Evolutionary conservation across 768 basidiomycete genomes (phyloP).

Genomic region (Phlebiopsis flavidoalba): DNA sequence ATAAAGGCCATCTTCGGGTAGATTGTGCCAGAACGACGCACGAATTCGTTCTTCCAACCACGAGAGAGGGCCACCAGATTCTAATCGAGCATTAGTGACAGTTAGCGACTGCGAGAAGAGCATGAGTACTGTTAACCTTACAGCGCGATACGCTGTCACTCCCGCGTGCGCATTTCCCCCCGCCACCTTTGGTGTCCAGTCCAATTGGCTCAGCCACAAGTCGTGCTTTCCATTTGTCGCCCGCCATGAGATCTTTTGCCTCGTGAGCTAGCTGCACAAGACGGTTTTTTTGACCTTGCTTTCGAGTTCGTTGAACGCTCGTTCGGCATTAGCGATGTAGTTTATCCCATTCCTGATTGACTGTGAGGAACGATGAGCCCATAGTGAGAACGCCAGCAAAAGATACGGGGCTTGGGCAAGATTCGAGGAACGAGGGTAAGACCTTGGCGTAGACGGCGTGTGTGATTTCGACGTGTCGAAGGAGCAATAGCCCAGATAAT

Average conservation of each 20-base stretch:
- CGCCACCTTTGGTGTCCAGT: constrained; percentile 89
- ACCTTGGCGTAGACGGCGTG: constrained; percentile 73
- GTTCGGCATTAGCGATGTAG: constrained; percentile 77
- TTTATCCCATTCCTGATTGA: constrained; percentile 86
- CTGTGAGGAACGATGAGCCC: constrained; percentile 88
- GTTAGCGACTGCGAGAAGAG: background rate
- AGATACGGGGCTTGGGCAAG: constrained; percentile 89
- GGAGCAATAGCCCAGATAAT: constrained; percentile 83
- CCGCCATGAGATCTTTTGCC: constrained; percentile 42
- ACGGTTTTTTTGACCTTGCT: constrained; percentile 48
- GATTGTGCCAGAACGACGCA: background rate
- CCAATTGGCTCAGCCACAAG: constrained; percentile 85
- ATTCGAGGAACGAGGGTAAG: constrained; percentile 74
- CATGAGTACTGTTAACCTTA: constrained; percentile 13
- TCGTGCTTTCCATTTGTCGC: constrained; percentile 61
- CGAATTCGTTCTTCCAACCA: background rate
- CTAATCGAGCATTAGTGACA: background rate
- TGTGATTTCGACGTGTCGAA: constrained; percentile 80
- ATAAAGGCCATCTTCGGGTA: constrained; percentile 38
- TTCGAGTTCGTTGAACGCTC: constrained; percentile 65
- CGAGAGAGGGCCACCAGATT: background rate
- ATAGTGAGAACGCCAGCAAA: constrained; percentile 89
- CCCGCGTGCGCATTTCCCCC: constrained; percentile 70
- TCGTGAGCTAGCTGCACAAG: constrained; percentile 67
- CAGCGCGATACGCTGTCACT: constrained; percentile 33